Evolutionary conservation across 1,284 basidiomycete genomes (phyloP).

Genomic region (Mixia osmundae): DNA sequence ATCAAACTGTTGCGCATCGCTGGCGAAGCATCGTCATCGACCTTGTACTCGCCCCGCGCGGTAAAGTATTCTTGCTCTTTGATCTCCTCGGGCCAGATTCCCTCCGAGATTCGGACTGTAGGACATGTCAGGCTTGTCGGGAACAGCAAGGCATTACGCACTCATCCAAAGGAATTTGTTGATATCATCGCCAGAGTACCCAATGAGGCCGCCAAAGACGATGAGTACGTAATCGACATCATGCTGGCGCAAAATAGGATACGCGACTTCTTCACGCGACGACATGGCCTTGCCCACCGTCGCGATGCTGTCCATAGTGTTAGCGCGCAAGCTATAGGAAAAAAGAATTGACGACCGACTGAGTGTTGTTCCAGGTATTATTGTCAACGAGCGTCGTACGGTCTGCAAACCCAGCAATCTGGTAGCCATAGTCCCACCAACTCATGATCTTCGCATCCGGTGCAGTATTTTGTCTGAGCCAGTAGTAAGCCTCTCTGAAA

Average conservation of each 20-base stretch:
- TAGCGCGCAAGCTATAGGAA: neutral
- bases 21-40: conserved; percentile 62
- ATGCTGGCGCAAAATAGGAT: conserved; percentile 87
- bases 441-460: conserved; percentile 85
- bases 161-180: conserved; percentile 77
- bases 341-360: conserved; percentile 35
- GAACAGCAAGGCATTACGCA: conserved; percentile 2
- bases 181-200: conserved; percentile 96
- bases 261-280: conserved; percentile 75
- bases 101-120: conserved; percentile 92
- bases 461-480: conserved; percentile 86
- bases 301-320: conserved; percentile 56
- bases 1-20: conserved; percentile 69
- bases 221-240: conserved; percentile 95
- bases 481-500: conserved; percentile 99
- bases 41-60: conserved; percentile 70
- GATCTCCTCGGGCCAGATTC: conserved; percentile 97
- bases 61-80: conserved; percentile 89
- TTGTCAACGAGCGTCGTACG: conserved; percentile 86
- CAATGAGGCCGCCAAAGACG: conserved; percentile 90
- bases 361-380: conserved; percentile 95
- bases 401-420: conserved; percentile 97
- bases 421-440: conserved; percentile 99
- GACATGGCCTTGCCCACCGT: conserved; percentile 97
- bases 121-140: neutral